Percentiles rank a stretch among this genome's conserved stretches.
Conservation (phyloP, 2,329 filamentous ascomycete species). For the Xylaria sp. region DNA sequence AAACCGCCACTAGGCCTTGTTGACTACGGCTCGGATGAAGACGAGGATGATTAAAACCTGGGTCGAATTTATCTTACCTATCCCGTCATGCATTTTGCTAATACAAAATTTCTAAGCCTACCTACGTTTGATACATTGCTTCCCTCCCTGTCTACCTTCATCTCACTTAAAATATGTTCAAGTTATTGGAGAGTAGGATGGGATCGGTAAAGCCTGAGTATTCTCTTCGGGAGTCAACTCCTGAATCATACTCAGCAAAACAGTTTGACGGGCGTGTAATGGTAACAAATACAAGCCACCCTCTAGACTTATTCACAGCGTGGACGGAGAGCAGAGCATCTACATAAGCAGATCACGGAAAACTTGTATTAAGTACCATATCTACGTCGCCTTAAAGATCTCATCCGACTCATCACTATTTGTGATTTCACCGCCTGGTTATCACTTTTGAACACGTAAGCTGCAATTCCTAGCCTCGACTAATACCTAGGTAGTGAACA, state of each 20-base stretch:
- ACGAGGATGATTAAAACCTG: conserved; percentile 55
- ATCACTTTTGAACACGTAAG: background rate
- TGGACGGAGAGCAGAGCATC: background rate
- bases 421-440: background rate
- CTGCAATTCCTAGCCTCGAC: background rate
- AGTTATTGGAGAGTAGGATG: background rate
- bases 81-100: too few species aligned
- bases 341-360: background rate
- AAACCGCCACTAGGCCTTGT: conserved; percentile 57
- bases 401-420: background rate
- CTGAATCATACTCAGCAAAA: background rate
- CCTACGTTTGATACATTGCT: too few species aligned
- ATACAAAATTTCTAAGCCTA: too few species aligned
- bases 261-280: background rate
- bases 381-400: background rate
- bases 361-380: background rate
- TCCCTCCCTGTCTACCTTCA: too few species aligned
- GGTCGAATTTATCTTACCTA: too few species aligned
- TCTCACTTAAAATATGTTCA: background rate
- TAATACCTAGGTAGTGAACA: background rate
- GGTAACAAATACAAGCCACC: background rate
- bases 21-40: conserved; percentile 67
- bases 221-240: background rate
- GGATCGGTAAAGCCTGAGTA: background rate
- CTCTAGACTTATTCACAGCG: background rate